Evolutionary conservation across 495 filamentous ascomycete species (phyloP), one percentile per base, ranked within the genome.

Genomic region (Podospora anserina): DNA sequence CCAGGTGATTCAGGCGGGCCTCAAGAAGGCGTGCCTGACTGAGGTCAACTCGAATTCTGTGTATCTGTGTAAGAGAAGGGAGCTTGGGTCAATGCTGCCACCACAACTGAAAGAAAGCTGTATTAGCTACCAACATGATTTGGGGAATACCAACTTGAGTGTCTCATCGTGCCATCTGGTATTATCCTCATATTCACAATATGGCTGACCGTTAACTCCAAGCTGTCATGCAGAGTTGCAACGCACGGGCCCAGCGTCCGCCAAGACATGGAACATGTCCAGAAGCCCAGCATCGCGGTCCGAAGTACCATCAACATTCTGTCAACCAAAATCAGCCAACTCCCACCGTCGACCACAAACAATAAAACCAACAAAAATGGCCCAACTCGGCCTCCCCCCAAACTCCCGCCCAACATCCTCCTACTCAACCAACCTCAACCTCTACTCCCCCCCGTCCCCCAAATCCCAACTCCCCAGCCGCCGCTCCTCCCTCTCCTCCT

Each of bases 361-460:
- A 20, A 20, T 23, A 20, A 49, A 6, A 53, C 26, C 60, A 11
- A 19, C 18, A 62, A 68, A 34, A 62, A 83, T 80, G 80, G 70
- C 79, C 26, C 74, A 80, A 20, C 75, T 82, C 30, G 66, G 70
- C 23, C 70, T 74, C 60, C 67, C 73, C 30, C 72, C 76, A 5
- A 64, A 67, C 27, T 69, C 76, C 13, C 79, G 78, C 11, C 66
- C 73, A 13, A 66, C 74, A 30, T 78, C 77, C 66, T 73, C 76
- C 4, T 72, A 66, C 63, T 73, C 73, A 0, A 2, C 5, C 39
- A 65, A 74, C 62, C 78, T 78, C 74, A 71, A 70, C 30, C 70
- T 81, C 7, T 65, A 74, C 15, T 78, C 75, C 5, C 68, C 69
- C 63, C 71, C 70, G 30, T 72, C 77, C 6, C 76, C 77, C 0